Evolutionary conservation across 2,329 filamentous ascomycete species (phyloP), one percentile per base, ranked within the genome.

Genomic region (Epichloe baconii): DNA sequence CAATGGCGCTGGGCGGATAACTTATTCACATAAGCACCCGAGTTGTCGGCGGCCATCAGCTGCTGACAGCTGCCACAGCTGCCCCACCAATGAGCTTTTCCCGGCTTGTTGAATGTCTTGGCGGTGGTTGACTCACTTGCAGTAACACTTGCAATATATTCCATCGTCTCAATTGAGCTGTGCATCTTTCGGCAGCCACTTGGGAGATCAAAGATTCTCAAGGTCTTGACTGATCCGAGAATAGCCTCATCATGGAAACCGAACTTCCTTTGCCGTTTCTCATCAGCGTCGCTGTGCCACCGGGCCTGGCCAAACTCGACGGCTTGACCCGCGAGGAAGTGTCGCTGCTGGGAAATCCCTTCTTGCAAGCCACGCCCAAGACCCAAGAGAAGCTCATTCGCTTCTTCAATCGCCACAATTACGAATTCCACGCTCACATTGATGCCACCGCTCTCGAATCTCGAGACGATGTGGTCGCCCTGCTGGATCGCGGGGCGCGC

Each of bases 401-500:
- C 34, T 75, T 79, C 54, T 66, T 82, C 49, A 65, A 66, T 34
- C 70, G 70, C 52, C 71, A 77, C 59, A 73, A 69, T 54, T 67
- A 72, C 52, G 72, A 76, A 36, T 75, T 78, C 56, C 72, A 76
- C 57, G 78, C 86, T 56, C 89, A 86, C 65, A 78, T 95, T 57
- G 88, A 95, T 60, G 88, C 83, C 48, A 84, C 86, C 4, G 70
- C 71, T 21, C 74, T 97, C 40, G 67, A 78, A 35, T 81, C 82
- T 11, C 72, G 74, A 51, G 84, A 89, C 57, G 85, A 94, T 56
- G 74, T 97, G 37, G 71, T 91, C 50, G 78, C 85, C 45, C 76
- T 97, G 37, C 80, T 98, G 51, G 87, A 98, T 65, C 79, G 82
- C 56, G 93, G 93, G 53, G 88, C 89, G 6, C 79, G 82, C 49